A percentile compares a stretch with the other conserved stretches of the same genome.
phyloP scores from a whole-genome alignment of 2,329 filamentous ascomycete genomes.

The Ascomycota sp. region DNA sequence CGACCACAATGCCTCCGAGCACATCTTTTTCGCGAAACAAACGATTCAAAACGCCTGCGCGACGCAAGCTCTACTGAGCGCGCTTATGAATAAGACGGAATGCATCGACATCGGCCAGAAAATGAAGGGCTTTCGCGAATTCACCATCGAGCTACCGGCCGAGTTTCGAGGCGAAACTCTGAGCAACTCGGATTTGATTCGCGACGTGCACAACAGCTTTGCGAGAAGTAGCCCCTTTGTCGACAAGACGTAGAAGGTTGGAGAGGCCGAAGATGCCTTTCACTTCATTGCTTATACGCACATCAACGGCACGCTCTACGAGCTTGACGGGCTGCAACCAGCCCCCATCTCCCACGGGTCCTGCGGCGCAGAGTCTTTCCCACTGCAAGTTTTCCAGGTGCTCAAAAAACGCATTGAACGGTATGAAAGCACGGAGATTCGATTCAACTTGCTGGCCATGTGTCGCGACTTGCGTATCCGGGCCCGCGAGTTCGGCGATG shows the following conservation, averaged over 20 bases:
- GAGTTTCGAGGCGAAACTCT: slow-evolving; percentile 45
- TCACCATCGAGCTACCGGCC: slow-evolving; percentile 64
- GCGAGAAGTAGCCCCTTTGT: slow-evolving; percentile 76
- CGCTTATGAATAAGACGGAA: slow-evolving; percentile 66
- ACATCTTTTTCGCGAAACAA: slow-evolving; percentile 85
- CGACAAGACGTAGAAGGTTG: slow-evolving; percentile 57
- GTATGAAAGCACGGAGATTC: slow-evolving; percentile 73
- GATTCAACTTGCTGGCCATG: slow-evolving; percentile 91
- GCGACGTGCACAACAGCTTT: slow-evolving; percentile 76
- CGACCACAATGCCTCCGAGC: slow-evolving; percentile 53
- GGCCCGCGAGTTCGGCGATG: slow-evolving; percentile 66
- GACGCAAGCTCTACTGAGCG: slow-evolving; percentile 81
- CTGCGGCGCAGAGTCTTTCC: slow-evolving; percentile 52
- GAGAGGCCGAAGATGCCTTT: slow-evolving; percentile 71
- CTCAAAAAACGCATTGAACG: slow-evolving; percentile 64
- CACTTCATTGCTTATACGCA: slow-evolving; percentile 94
- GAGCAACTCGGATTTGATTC: slow-evolving; percentile 45
- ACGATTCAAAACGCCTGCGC: slow-evolving; percentile 98
- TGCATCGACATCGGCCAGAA: slow-evolving; percentile 51
- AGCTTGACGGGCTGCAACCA: slow-evolving; percentile 85
- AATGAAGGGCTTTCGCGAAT: slow-evolving; percentile 66
- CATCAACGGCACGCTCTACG: slow-evolving; percentile 64
- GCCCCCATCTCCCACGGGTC: slow-evolving; percentile 76
- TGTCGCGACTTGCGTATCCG: slow-evolving; percentile 61
- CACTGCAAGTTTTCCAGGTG: slow-evolving; percentile 66